Conservation (phyloP, 192 early-diverging fungal genomes). For the Mortierella antarctica region DNA sequence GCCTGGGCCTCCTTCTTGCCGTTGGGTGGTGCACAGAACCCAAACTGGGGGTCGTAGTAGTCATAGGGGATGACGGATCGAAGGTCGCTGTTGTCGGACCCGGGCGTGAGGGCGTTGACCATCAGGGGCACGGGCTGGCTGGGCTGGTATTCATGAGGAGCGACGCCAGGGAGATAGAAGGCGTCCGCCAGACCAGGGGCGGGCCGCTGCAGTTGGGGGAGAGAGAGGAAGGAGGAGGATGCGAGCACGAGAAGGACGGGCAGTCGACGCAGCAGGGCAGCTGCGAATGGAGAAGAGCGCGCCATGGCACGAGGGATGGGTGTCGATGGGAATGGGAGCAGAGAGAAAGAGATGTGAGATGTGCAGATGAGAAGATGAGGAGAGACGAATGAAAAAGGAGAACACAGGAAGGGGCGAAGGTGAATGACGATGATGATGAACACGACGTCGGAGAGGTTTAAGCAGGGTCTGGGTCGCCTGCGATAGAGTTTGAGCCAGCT, state of each 20-base stretch:
- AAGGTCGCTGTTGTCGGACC: conserved; percentile 62
- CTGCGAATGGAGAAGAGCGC: neutral
- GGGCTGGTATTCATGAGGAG: conserved; percentile 84
- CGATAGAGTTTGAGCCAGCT: no score
- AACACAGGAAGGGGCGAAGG: no score
- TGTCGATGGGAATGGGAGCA: neutral
- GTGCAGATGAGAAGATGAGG: no score
- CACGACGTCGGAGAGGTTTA: no score
- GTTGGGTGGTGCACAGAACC: conserved; percentile 78
- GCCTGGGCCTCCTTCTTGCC: conserved; percentile 65
- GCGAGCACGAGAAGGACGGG: conserved; percentile 1
- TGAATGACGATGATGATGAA: no score
- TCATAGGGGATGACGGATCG: conserved; percentile 87
- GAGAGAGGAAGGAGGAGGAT: conserved; percentile 1
- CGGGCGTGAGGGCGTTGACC: conserved; percentile 90
- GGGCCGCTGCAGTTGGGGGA: neutral
- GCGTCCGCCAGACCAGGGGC: conserved; percentile 39
- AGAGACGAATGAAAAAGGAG: no score
- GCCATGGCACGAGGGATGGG: neutral
- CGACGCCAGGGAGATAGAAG: conserved; percentile 96
- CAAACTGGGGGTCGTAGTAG: conserved; percentile 88
- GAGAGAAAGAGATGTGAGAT: no score
- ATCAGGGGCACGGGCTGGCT: conserved; percentile 81
- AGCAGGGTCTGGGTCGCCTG: no score
- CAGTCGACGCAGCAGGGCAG: neutral